Conservation (phyloP, 106 monocot species). For the Gastrodia elata region DNA sequence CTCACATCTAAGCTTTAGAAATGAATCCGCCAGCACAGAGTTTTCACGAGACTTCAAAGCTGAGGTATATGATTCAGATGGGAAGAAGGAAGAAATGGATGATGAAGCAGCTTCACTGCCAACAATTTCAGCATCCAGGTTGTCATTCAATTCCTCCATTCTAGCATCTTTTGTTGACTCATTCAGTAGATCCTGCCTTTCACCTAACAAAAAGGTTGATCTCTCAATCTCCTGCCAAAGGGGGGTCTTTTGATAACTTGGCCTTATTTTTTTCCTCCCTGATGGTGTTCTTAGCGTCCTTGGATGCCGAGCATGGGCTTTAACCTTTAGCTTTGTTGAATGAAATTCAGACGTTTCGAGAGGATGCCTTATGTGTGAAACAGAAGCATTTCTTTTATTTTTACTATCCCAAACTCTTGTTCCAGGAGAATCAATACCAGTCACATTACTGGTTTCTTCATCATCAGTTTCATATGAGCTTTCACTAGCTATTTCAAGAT, state of each 20-base stretch:
- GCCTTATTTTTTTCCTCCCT: conserved; percentile 55
- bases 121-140: conserved; percentile 36
- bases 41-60: conserved; percentile 36
- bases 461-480: conserved; percentile 69
- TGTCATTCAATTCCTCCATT: conserved; percentile 27
- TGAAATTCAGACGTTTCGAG: conserved; percentile 64
- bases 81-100: conserved; percentile 39
- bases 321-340: conserved; percentile 36
- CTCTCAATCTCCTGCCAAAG: conserved; percentile 67
- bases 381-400: conserved; percentile 52
- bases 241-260: conserved; percentile 33
- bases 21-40: conserved; percentile 67
- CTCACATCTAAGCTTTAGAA: conserved; percentile 91
- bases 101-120: conserved; percentile 51
- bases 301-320: conserved; percentile 29
- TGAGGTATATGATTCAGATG: conserved; percentile 31
- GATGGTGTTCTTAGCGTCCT: conserved; percentile 40
- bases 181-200: conserved; percentile 42
- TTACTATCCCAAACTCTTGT: conserved; percentile 96
- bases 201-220: conserved; percentile 46
- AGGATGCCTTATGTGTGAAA: conserved; percentile 70
- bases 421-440: conserved; percentile 85
- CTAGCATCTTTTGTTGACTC: conserved; percentile 28
- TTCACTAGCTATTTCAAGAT: conserved; percentile 43
- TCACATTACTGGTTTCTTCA: conserved; percentile 64